These are phyloP conservation scores for Aspergillus sp. DNA, from an alignment of 2,329 filamentous ascomycete genomes.

Conservation along the genomic window DNA sequence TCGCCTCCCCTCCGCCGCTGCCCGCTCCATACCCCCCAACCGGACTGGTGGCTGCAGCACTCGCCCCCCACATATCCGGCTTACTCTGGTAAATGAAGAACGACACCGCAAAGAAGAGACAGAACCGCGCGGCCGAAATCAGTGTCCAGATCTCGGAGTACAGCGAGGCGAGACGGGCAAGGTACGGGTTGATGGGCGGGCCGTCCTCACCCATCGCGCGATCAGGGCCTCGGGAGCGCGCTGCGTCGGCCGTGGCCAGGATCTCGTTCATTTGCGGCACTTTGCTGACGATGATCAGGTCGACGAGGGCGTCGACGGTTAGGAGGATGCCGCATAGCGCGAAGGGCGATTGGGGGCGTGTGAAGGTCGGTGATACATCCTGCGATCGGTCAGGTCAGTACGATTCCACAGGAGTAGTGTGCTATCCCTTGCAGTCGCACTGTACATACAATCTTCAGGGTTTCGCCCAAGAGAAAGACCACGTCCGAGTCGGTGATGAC, in stretches of 20 bases:
- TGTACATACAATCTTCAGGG: slow-evolving; percentile 73
- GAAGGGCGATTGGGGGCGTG: slow-evolving; percentile 58
- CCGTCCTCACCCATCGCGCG: slow-evolving; percentile 6
- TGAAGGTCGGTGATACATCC: slow-evolving; percentile 55
- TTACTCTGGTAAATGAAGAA: slow-evolving; percentile 30
- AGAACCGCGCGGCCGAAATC: slow-evolving; percentile 26
- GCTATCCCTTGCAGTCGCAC: too few relatives aligned
- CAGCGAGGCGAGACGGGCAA: slow-evolving; percentile 19
- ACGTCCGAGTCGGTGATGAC: slow-evolving; percentile 68
- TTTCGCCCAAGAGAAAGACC: slow-evolving; percentile 72
- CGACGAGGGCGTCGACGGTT: slow-evolving; percentile 54
- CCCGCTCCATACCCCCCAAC: too few relatives aligned
- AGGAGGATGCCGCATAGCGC: slow-evolving; percentile 60
- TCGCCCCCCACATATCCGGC: slow-evolving; percentile 16
- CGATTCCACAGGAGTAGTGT: too few relatives aligned
- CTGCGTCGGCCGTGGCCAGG: slow-evolving; percentile 56
- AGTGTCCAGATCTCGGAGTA: slow-evolving; percentile 32
- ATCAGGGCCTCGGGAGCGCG: slow-evolving; percentile 34
- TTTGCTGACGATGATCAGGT: slow-evolving; percentile 52
- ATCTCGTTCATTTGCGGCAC: slow-evolving; percentile 58
- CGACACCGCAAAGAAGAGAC: slow-evolving; percentile 27
- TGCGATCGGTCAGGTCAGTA: too few relatives aligned
- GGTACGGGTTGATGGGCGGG: slow-evolving; percentile 15
- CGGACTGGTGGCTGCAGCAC: slow-evolving; percentile 5
- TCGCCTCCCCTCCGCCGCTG: slow-evolving; percentile 13